Evolutionary conservation across 495 filamentous ascomycete species (phyloP).

Genomic region (Trichoderma reesei): DNA sequence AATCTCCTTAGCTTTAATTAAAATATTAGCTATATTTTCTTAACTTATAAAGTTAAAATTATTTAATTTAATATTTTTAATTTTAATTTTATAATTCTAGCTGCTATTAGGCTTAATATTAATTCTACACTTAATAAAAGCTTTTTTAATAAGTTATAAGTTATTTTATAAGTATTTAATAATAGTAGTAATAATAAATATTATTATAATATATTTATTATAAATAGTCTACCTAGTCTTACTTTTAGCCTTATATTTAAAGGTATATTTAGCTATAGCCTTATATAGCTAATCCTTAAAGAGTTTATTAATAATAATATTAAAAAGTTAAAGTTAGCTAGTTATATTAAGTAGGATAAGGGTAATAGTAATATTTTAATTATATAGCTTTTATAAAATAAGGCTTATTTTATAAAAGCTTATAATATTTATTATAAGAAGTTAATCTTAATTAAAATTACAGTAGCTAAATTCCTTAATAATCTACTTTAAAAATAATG

Average conservation of each 20-base stretch:
- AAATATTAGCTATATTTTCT: background rate
- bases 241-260: background rate
- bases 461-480: background rate
- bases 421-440: no score
- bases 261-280: background rate
- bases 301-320: background rate
- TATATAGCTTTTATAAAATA: no score
- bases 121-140: background rate
- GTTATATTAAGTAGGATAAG: background rate
- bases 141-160: background rate
- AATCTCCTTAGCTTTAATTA: background rate
- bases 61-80: background rate
- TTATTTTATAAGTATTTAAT: background rate
- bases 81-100: slow-evolving; percentile 5
- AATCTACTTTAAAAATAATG: background rate
- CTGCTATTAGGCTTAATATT: background rate
- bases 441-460: background rate
- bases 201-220: no score
- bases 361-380: background rate
- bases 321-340: background rate
- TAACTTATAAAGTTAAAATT: background rate
- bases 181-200: background rate
- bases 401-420: no score
- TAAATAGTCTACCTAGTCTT: background rate
- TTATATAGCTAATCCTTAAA: background rate